Evolutionary conservation across 352 stramenopile genomes (phyloP), one percentile per base, ranked within the genome.

Genomic region (Globisporangium carolinianum): DNA sequence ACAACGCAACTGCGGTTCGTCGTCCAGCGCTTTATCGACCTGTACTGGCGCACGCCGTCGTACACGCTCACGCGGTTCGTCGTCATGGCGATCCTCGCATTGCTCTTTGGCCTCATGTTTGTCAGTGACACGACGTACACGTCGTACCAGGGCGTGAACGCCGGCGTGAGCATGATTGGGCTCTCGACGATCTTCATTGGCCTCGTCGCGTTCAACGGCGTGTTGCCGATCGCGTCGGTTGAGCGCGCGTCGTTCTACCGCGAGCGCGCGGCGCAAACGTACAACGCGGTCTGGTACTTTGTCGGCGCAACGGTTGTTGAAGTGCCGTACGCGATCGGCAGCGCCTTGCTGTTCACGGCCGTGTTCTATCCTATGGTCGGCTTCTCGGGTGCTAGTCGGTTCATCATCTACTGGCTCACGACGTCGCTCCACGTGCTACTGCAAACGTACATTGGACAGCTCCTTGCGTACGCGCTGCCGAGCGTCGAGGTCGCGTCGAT

Each of bases 11-110:
- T 78, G 60, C 58, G 58, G 75, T 62, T 67, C 38, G 53, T 80
- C 49, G 47, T 80, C 5, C 7, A 49, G n/a, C 62, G 71, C 5
- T 80, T 80, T 49, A 68, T 75, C 86, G 73, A 65, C 57, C 82
- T 90, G 59, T 94, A 97, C 66, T 96, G 77, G 78, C 73, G 89
- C 12, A 91, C 76, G 17, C 88, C 88, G 24, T 73, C 73, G 57
- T 97, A 97, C 67, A 96, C 93, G 65, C 53, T 88, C 14, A 78
- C 79, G 9, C 75, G 86, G 4, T 71, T 93, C 11, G 65, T 75
- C 0, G 68, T 83, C 17, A 36, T 75, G 5, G 42, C 78, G 9
- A 57, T 72, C 5, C 35, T 83, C 6, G 63, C 58, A 17, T n/a
- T 75, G 36, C 47, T 73, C 0, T 74, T 76, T 38, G 80, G 78